These are phyloP conservation scores for Cordyceps javanica DNA, from an alignment of 2,329 filamentous ascomycete genomes.

Conservation along the genomic window DNA sequence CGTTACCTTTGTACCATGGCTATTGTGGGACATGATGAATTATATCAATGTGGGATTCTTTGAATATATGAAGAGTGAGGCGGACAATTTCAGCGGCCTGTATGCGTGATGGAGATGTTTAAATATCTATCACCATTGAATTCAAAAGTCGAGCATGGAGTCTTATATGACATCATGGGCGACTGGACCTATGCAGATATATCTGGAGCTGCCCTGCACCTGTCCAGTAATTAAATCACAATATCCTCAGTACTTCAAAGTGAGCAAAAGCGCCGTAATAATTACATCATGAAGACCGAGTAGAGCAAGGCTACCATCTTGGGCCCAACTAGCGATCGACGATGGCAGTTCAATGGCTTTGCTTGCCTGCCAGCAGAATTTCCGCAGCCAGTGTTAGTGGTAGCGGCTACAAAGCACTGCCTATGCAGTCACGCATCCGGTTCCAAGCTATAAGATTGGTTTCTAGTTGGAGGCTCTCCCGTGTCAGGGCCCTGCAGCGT, in stretches of 20 bases:
- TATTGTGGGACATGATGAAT: neutral
- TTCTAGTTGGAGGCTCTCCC: too few species aligned
- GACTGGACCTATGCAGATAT: neutral
- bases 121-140: neutral
- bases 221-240: neutral
- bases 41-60: neutral
- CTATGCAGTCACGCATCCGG: too few species aligned
- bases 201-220: neutral
- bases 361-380: neutral
- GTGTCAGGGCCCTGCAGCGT: too few species aligned
- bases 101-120: neutral
- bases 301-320: too few species aligned
- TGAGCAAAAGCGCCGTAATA: neutral
- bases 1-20: slow-evolving; percentile 1
- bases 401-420: too few species aligned
- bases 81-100: neutral
- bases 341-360: neutral
- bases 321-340: neutral
- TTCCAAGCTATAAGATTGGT: too few species aligned
- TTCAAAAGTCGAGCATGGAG: neutral
- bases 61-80: neutral
- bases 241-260: neutral
- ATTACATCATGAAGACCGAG: slow-evolving; percentile 11
- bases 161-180: neutral
- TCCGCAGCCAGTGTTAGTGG: too few species aligned